Base-by-base conservation (phyloP, 1,284 basidiomycete genomes). In the Cryptococcus wingfieldii region DNA sequence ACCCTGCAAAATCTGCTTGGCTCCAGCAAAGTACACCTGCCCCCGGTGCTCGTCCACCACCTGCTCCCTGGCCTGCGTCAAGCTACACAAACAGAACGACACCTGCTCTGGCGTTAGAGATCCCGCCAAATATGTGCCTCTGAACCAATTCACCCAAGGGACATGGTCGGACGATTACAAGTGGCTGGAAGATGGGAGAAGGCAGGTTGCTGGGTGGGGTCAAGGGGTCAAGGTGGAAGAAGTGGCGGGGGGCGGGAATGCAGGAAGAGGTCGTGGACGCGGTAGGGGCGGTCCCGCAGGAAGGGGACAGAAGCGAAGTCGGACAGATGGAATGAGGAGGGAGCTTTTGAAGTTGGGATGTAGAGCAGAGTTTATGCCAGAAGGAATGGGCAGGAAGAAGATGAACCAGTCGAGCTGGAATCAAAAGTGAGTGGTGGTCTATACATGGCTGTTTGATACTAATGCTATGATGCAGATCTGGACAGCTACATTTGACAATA, bases 161-260 rank as follows among this genome's bases (percentile, higher is more conserved):
- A 81, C 83, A 19, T 84, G 93, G 83, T 87, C 90, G 83, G 82
- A 85, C 64, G 90, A 94, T 74, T 93, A 90, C 72, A 81, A 81
- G 18, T 92, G 85, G 70, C 79, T 94, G 56, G 91, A 93, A 74
- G 86, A 89, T 16, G 76, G 89, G 47, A 84, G 87, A 31, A 76
- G 90, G 61, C 84, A 82, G 62, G 83, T 86, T 9, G 79, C 80
- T 19, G 83, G 82, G 19, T 89, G 85, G 84, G 89, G 90, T 0
- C 79, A 78, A 61, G 85, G 87, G 62, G 86, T 91, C 51, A 59
- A 56, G 46, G 62, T 54, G 41, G 60, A 58, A 41, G 59, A 57
- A 28, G 25, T 46, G 54, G 43, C 41, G 61, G 59, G 38, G 2
- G 53, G 43, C 12, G 45, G 7, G 7, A 51, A 13, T 13, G 14